Conservation (phyloP, 352 stramenopile genomes). For the Globisporangium spinosum region DNA sequence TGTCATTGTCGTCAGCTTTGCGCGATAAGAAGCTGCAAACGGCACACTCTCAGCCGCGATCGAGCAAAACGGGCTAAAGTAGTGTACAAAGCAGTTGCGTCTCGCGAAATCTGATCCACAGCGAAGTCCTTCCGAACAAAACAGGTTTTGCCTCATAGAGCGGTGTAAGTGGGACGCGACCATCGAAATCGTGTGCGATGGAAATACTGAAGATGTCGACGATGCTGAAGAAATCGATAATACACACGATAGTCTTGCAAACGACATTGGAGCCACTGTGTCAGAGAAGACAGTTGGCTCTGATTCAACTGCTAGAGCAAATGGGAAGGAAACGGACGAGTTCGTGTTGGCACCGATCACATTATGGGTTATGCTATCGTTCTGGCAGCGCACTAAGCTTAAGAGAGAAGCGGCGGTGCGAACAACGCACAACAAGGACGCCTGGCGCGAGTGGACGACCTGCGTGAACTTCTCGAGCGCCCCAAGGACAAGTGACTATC, state of each 20-base stretch:
- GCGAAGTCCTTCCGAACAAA: neutral
- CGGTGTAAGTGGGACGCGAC: constrained; percentile 13
- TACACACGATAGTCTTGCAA: constrained; percentile 7
- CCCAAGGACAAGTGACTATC: neutral
- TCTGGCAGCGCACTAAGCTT: constrained; percentile 14
- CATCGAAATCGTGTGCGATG: constrained; percentile 6
- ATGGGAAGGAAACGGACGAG: neutral
- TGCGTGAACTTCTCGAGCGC: neutral
- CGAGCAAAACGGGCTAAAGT: constrained; percentile 2
- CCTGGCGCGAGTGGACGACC: constrained; percentile 17
- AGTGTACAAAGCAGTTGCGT: constrained; percentile 15
- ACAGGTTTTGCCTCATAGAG: constrained; percentile 13
- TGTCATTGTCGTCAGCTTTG: neutral
- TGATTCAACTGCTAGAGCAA: neutral
- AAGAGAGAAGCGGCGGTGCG: neutral
- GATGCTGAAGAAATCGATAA: neutral
- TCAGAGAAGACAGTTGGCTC: neutral
- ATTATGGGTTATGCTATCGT: constrained; percentile 20
- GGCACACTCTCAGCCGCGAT: neutral
- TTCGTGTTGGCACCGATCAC: constrained; percentile 19
- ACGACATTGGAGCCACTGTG: constrained; percentile 4
- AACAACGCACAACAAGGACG: neutral
- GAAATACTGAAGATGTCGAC: neutral
- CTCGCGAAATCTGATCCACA: neutral
- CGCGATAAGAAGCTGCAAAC: neutral